phyloP scores from a whole-genome alignment of 176 grass and related monocot species.

The Musa acuminata region DNA sequence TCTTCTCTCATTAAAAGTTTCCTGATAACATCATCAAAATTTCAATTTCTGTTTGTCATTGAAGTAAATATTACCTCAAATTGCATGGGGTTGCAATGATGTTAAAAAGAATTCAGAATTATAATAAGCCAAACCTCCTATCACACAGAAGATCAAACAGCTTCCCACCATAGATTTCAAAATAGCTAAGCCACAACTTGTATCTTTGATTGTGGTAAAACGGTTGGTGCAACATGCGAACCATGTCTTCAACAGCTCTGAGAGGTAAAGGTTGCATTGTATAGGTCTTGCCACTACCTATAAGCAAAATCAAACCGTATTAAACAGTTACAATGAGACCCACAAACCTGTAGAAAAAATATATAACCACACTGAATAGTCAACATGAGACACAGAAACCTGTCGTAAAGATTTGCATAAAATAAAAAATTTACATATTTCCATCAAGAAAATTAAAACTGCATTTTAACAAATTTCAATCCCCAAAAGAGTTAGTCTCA shows the following conservation, averaged over 20 bases:
- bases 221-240: slow-evolving; percentile 44
- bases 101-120: neutral
- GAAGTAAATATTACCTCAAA: neutral
- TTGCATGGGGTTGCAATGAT: neutral
- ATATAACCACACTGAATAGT: neutral
- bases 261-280: slow-evolving; percentile 67
- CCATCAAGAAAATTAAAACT: neutral
- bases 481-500: neutral
- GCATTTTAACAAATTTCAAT: neutral
- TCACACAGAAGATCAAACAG: slow-evolving; percentile 69
- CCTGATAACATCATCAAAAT: slow-evolving; percentile 16
- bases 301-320: slow-evolving; percentile 8
- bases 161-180: slow-evolving; percentile 71
- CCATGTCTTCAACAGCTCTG: slow-evolving; percentile 60
- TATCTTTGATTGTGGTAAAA: slow-evolving; percentile 36
- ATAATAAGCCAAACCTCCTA: slow-evolving; percentile 37
- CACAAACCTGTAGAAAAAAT: neutral
- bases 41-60: neutral
- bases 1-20: slow-evolving; percentile 51
- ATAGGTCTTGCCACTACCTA: slow-evolving; percentile 75
- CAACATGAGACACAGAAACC: neutral
- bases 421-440: neutral
- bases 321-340: neutral
- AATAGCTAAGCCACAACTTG: slow-evolving; percentile 71
- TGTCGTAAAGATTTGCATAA: neutral